A percentile compares a stretch with the other conserved stretches of the same genome.
Conservation (phyloP, 1,284 basidiomycete species). For the Calocybe gambosa region DNA sequence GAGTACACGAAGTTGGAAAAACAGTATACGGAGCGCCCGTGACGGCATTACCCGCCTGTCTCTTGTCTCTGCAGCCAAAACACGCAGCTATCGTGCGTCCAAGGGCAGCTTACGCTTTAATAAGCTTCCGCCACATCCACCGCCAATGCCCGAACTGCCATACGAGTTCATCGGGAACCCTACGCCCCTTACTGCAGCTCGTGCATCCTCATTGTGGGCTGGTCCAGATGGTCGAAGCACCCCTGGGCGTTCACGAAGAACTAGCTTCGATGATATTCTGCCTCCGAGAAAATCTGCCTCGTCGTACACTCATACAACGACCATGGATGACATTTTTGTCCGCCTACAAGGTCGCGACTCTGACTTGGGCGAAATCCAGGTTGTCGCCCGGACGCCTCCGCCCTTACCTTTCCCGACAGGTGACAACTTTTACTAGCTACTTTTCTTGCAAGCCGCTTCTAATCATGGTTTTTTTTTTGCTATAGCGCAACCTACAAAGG, state of each 20-base stretch:
- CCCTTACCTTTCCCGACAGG: constrained; percentile 10
- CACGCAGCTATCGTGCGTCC: constrained; percentile 50
- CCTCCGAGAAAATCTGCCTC: constrained; percentile 2
- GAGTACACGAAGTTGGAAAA: constrained; percentile 27
- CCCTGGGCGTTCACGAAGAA: constrained; percentile 13
- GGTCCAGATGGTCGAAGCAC: constrained; percentile 7
- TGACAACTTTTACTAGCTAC: background rate
- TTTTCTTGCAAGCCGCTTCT: background rate
- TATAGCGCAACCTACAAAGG: constrained; percentile 12
- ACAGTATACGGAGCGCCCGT: constrained; percentile 24
- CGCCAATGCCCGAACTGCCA: constrained; percentile 37
- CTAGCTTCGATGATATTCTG: constrained; percentile 22
- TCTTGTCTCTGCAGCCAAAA: constrained; percentile 52
- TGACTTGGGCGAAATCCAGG: constrained; percentile 24
- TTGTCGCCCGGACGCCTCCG: constrained; percentile 25
- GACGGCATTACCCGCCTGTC: constrained; percentile 31
- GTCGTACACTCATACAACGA: constrained; percentile 14
- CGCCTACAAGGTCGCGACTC: constrained; percentile 14
- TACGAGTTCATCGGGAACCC: constrained; percentile 20
- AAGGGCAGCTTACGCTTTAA: constrained; percentile 55
- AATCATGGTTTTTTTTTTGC: constrained; percentile 2
- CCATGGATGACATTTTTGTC: constrained; percentile 28
- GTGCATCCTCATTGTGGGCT: constrained; percentile 4
- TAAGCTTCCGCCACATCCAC: constrained; percentile 22
- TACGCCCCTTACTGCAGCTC: constrained; percentile 1